Evolutionary conservation across 495 filamentous ascomycete species (phyloP), one percentile per base, ranked within the genome.

Genomic region (Evernia prunastri): DNA sequence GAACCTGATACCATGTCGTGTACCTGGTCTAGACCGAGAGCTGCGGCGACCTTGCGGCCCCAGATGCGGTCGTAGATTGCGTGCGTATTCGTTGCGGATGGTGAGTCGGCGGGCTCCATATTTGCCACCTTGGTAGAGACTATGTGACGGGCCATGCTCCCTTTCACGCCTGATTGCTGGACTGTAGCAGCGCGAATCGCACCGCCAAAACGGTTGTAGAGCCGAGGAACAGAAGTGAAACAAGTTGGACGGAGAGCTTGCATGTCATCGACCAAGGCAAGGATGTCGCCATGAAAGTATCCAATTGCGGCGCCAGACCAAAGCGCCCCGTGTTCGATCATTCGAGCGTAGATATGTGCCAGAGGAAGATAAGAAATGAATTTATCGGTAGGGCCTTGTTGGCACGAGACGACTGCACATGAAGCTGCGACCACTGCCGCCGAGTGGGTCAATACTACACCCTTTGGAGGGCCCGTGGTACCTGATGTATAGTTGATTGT

Each of bases 401-500:
- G 75, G 56, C 83, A 76, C 29, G 82, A 76, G 36, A 77, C 72
- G 37, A 88, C 77, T 49, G 81, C 82, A 40, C 78, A 76, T 8
- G 86, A 79, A 47, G 88, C 80, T 27, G 86, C 91, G 3, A 91
- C 85, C 7, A 95, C 84, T 35, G 91, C 90, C 72, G 87, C 90
- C 67, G 79, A 77, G 71, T 98, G 95, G 6, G 89, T 91, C 66
- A 97, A 76, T 40, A 93, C 79, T 9, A 97, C 94, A 63, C 94
- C 94, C 78, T 98, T 98, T 8, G 94, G 94, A 66, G 89, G 83
- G 10, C 94, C 95, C 0, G 94, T 98, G 13, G 94, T 98, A 23
- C 94, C 94, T 17, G 90, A 96, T 13, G 94, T 98, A 77, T 98
- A 98, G 78, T 97, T 98, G 77, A 98, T 92, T 39, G 94, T 97